These are phyloP conservation scores for Scheffersomyces quercinus DNA, from an alignment of 1,139 yeast genomes.

Conservation along the genomic window DNA sequence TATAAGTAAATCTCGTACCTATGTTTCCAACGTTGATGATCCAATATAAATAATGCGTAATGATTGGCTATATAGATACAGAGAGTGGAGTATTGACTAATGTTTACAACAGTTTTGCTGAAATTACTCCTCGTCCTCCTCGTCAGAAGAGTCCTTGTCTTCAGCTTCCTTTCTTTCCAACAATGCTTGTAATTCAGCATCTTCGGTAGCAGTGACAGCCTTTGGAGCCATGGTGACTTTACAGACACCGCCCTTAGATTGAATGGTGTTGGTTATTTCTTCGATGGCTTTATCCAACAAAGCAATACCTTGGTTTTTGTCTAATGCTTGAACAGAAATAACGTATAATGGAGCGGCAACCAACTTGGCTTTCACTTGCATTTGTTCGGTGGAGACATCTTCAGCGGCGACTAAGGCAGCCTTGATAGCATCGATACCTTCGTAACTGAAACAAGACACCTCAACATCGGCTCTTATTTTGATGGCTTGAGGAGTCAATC, in stretches of 20 bases:
- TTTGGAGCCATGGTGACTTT: slow-evolving; percentile 97
- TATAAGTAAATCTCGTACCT: not conserved
- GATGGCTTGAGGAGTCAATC: slow-evolving; percentile 96
- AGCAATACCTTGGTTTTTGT: slow-evolving; percentile 84
- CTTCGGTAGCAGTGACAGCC: slow-evolving; percentile 98
- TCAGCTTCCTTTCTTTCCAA: slow-evolving; percentile 60
- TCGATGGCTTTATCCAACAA: slow-evolving; percentile 77
- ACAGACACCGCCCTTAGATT: slow-evolving; percentile 78
- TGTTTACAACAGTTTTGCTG: slow-evolving; percentile 11
- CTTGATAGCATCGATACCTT: slow-evolving; percentile 97
- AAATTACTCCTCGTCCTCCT: slow-evolving; percentile 39
- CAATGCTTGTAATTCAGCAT: slow-evolving; percentile 94
- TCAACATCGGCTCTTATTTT: slow-evolving; percentile 97
- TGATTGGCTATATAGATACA: too few species aligned
- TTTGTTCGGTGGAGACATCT: slow-evolving; percentile 75
- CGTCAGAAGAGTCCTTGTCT: slow-evolving; percentile 46
- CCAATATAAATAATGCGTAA: too few species aligned
- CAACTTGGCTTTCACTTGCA: slow-evolving; percentile 86
- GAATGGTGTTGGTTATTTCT: slow-evolving; percentile 68
- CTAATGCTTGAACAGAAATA: slow-evolving; percentile 88
- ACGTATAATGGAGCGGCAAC: slow-evolving; percentile 98
- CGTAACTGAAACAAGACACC: slow-evolving; percentile 95
- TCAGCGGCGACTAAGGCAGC: slow-evolving; percentile 87
- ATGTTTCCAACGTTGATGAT: too few species aligned
- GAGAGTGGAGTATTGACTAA: too few species aligned